A percentile compares a stretch with the other conserved stretches of the same genome.
Evolutionary conservation across 2,329 filamentous ascomycete genomes (phyloP).

Genomic region (Exophiala calicioides): DNA sequence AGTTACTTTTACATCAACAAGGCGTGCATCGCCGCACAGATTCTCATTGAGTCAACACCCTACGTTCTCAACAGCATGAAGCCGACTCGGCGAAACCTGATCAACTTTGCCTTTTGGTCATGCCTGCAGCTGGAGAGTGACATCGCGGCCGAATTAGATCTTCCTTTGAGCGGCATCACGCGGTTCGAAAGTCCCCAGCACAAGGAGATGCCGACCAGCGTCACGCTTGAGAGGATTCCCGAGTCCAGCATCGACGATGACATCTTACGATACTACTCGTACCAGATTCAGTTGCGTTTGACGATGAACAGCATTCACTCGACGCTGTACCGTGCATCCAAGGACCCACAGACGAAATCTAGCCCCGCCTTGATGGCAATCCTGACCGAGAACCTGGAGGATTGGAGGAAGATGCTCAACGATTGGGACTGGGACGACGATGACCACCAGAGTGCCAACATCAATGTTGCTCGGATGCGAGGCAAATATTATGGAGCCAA

Average conservation of each 20-base stretch:
- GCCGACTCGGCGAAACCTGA: constrained; percentile 48
- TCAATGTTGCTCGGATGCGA: constrained; percentile 78
- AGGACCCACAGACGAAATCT: constrained; percentile 31
- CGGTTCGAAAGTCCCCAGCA: constrained; percentile 51
- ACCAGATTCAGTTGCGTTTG: constrained; percentile 61
- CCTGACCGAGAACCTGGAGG: constrained; percentile 51
- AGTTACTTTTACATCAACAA: constrained; percentile 72
- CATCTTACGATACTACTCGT: constrained; percentile 53
- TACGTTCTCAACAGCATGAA: constrained; percentile 26
- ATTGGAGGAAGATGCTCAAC: constrained; percentile 57
- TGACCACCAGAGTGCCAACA: constrained; percentile 71
- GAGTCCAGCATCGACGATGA: constrained; percentile 17
- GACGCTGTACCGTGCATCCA: constrained; percentile 51
- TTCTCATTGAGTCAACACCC: constrained; percentile 67
- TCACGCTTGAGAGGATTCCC: constrained; percentile 22
- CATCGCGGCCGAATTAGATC: constrained; percentile 80
- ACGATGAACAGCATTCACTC: constrained; percentile 35
- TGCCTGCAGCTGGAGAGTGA: constrained; percentile 93
- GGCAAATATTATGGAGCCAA: constrained; percentile 94
- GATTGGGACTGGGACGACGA: constrained; percentile 61
- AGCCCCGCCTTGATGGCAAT: constrained; percentile 38
- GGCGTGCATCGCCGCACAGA: constrained; percentile 63
- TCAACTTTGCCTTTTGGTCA: constrained; percentile 84
- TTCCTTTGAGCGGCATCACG: constrained; percentile 63
- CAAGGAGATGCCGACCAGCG: constrained; percentile 30